phyloP scores from a whole-genome alignment of 2,329 filamentous ascomycete species.

The Diaporthe sp. region DNA sequence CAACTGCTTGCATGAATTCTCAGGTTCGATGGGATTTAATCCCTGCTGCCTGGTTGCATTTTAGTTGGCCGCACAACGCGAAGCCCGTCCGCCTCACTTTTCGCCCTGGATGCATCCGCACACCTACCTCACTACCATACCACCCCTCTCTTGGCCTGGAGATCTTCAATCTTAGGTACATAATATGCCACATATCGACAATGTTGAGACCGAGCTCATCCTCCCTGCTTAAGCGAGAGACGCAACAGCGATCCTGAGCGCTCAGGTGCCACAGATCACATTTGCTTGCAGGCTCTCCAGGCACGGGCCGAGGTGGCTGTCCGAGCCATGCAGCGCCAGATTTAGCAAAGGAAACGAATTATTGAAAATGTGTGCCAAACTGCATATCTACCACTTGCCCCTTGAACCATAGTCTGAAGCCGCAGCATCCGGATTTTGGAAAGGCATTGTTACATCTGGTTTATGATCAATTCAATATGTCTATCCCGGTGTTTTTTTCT shows the following conservation, averaged over 20 bases:
- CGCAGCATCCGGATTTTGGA: neutral
- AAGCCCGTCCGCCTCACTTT: slow-evolving; percentile 33
- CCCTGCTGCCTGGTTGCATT: slow-evolving; percentile 29
- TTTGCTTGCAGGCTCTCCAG: slow-evolving; percentile 7
- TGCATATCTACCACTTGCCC: neutral
- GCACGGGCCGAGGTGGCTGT: neutral
- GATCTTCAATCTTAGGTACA: slow-evolving; percentile 17
- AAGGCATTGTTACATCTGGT: neutral
- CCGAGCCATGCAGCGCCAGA: neutral
- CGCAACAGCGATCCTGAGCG: neutral
- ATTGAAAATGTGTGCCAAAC: too few relatives aligned
- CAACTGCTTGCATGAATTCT: slow-evolving; percentile 28
- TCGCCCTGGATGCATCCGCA: slow-evolving; percentile 20
- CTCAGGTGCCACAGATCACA: slow-evolving; percentile 29
- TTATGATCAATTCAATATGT: neutral
- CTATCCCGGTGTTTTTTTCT: neutral
- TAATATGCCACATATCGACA: slow-evolving; percentile 23
- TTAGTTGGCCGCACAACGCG: slow-evolving; percentile 33
- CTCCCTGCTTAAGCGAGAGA: slow-evolving; percentile 16
- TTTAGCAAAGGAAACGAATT: neutral
- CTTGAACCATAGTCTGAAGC: neutral
- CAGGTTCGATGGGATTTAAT: slow-evolving; percentile 25
- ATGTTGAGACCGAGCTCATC: slow-evolving; percentile 5
- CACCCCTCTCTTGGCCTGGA: slow-evolving; percentile 28
- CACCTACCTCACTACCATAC: slow-evolving; percentile 16